Conservation (phyloP, 2,329 filamentous ascomycete species). For the Magnaporthiopsis incrustans region DNA sequence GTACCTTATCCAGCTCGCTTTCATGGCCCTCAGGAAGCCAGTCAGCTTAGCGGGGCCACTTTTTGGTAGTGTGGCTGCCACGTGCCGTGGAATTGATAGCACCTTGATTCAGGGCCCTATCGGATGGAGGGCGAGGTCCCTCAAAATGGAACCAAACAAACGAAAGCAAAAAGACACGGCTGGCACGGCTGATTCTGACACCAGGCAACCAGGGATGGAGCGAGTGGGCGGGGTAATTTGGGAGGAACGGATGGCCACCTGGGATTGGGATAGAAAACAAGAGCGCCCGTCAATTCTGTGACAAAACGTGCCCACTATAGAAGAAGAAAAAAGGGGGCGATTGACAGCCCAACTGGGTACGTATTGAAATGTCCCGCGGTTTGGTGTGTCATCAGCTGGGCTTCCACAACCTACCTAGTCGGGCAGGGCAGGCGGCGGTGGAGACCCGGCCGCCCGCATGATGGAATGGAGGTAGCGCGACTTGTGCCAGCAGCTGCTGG, state of each 20-base stretch:
- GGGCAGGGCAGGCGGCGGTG: not conserved
- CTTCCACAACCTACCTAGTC: too few species aligned
- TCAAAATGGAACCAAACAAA: too few species aligned
- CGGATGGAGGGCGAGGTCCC: too few species aligned
- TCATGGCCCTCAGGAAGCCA: too few species aligned
- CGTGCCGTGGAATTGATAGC: too few species aligned
- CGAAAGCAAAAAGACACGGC: too few species aligned
- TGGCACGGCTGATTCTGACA: not conserved
- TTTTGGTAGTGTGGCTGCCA: too few species aligned
- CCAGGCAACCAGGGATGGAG: not conserved
- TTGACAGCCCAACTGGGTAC: not conserved
- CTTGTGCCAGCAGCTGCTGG: slow-evolving; percentile 3
- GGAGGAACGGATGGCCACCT: not conserved
- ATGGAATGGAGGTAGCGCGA: slow-evolving; percentile 2
- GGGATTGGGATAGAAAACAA: not conserved
- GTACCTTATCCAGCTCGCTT: too few species aligned
- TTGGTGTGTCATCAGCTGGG: not conserved
- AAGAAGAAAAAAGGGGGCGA: not conserved
- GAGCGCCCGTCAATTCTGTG: not conserved
- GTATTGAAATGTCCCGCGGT: not conserved
- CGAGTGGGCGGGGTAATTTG: not conserved
- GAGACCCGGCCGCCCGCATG: not conserved
- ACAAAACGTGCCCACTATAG: not conserved
- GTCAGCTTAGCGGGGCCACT: too few species aligned
- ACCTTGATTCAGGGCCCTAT: too few species aligned